These are phyloP conservation scores for Suhomyces tanzawaensis DNA, from an alignment of 805 yeast species.

Conservation along the genomic window DNA sequence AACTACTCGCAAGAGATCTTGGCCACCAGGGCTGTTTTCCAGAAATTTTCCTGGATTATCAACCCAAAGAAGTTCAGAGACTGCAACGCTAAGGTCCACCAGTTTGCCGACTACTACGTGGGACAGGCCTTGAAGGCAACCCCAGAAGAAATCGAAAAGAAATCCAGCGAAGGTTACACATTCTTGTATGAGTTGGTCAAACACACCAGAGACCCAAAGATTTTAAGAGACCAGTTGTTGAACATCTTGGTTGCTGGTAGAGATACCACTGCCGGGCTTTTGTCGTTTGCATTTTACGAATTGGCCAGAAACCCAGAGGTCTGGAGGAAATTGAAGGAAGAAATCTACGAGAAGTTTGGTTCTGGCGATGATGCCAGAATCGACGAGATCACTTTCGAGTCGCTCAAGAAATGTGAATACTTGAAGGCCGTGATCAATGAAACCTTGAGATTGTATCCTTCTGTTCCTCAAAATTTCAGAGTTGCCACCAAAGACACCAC, in stretches of 20 bases:
- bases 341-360: constrained; percentile 32
- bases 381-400: constrained; percentile 34
- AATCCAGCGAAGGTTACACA: constrained; percentile 31
- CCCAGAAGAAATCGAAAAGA: constrained; percentile 15
- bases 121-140: constrained; percentile 15
- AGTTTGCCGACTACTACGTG: constrained; percentile 15
- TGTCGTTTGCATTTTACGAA: constrained; percentile 34
- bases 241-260: constrained; percentile 43
- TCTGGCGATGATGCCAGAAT: constrained; percentile 25
- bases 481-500: constrained; percentile 21
- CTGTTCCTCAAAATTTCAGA: constrained; percentile 23
- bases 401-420: constrained; percentile 39
- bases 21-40: constrained; percentile 16
- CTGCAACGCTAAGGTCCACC: constrained; percentile 14
- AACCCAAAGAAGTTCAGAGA: constrained; percentile 15
- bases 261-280: constrained; percentile 42
- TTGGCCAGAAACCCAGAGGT: constrained; percentile 34
- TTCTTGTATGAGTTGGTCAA: constrained; percentile 48
- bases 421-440: constrained; percentile 37
- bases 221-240: constrained; percentile 37
- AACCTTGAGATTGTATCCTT: constrained; percentile 35
- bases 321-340: constrained; percentile 29
- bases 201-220: constrained; percentile 34
- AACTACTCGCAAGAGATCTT: constrained; percentile 17
- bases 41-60: constrained; percentile 13